phyloP scores from a whole-genome alignment of 2,329 filamentous ascomycete genomes.

The Fusarium palustre region DNA sequence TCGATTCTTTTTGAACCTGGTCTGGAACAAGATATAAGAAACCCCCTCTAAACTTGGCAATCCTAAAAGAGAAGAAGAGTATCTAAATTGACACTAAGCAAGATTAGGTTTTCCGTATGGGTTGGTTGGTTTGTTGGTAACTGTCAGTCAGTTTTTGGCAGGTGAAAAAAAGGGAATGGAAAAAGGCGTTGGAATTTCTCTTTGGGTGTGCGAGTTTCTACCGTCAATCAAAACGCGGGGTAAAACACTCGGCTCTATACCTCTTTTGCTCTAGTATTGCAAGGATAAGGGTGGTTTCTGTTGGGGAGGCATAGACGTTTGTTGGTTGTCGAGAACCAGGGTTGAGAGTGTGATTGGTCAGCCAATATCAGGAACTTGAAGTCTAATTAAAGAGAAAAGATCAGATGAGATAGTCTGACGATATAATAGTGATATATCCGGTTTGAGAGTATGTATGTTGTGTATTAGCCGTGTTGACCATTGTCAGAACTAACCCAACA shows the following conservation, averaged over 20 bases:
- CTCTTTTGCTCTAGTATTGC: constrained; percentile 21
- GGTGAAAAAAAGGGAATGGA: constrained; percentile 7
- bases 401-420: neutral
- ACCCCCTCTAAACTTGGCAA: constrained; percentile 9
- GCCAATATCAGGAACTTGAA: constrained; percentile 16
- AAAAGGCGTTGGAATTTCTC: constrained; percentile 22
- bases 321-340: neutral
- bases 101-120: neutral
- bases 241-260: constrained; percentile 32
- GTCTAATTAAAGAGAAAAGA: neutral
- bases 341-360: constrained; percentile 17
- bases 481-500: constrained; percentile 15
- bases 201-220: constrained; percentile 18
- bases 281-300: constrained; percentile 7
- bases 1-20: neutral
- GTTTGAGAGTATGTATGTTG: neutral
- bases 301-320: constrained; percentile 13
- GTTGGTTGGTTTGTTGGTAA: neutral
- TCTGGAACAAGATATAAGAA: neutral
- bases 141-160: neutral
- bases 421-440: constrained; percentile 1
- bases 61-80: neutral
- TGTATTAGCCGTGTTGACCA: neutral
- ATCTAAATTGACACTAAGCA: constrained; percentile 4
- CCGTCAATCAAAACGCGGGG: constrained; percentile 33